These are phyloP conservation scores for Maudiozyma turicensis DNA, from an alignment of 805 yeast genomes.

Conservation along the genomic window DNA sequence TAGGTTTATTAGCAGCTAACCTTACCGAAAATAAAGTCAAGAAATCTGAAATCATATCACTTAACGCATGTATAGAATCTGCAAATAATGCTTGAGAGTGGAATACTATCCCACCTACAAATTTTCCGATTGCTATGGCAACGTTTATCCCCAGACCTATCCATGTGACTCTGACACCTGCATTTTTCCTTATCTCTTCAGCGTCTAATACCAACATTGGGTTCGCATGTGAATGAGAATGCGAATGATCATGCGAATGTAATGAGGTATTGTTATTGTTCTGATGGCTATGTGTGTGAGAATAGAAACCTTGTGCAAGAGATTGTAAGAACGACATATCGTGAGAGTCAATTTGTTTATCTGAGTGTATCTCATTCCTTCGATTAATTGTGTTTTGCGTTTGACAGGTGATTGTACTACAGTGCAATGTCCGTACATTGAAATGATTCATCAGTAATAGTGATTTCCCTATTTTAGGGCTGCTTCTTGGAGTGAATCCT, in stretches of 20 bases:
- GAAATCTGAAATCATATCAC: constrained; percentile 83
- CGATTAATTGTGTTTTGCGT: too few species aligned
- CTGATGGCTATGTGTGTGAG: constrained; percentile 6
- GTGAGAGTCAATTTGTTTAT: neutral
- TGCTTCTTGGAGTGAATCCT: too few species aligned
- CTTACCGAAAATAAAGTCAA: constrained; percentile 84
- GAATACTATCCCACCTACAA: constrained; percentile 78
- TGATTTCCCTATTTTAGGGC: too few species aligned
- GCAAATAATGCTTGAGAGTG: constrained; percentile 92
- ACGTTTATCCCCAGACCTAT: constrained; percentile 74
- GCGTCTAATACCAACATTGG: constrained; percentile 31
- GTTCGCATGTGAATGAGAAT: constrained; percentile 17
- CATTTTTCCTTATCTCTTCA: constrained; percentile 46
- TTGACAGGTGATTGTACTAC: too few species aligned
- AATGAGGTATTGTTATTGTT: neutral
- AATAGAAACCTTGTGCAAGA: constrained; percentile 4
- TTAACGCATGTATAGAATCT: constrained; percentile 86
- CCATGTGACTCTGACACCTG: constrained; percentile 88
- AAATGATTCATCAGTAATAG: too few species aligned
- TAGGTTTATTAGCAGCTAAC: constrained; percentile 54
- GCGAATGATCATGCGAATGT: constrained; percentile 9
- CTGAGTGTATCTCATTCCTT: too few species aligned
- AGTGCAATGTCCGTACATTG: too few species aligned
- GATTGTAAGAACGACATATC: constrained; percentile 3
- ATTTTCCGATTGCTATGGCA: constrained; percentile 76